Evolutionary conservation across 495 filamentous ascomycete species (phyloP).

Genomic region (Amphirosellinia nigrospora): DNA sequence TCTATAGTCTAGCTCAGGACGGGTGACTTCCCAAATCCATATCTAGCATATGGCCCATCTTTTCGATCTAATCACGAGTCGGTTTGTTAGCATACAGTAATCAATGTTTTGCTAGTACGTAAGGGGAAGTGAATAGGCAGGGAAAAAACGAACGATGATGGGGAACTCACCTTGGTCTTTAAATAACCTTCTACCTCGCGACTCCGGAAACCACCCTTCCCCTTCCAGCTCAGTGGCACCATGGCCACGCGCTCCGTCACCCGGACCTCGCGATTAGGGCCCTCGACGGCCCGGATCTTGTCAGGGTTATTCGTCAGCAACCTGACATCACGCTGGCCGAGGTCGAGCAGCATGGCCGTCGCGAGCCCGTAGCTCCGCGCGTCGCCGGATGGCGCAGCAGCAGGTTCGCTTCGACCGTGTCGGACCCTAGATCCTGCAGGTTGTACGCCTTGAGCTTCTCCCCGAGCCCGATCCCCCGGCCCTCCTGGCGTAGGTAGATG

Average conservation of each 20-base stretch:
- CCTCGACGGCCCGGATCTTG: constrained; percentile 93
- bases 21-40: constrained; percentile 34
- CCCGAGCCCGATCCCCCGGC: constrained; percentile 89
- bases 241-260: constrained; percentile 93
- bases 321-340: constrained; percentile 77
- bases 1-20: background rate
- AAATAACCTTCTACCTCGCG: constrained; percentile 92
- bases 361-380: constrained; percentile 92
- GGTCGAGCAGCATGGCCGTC: constrained; percentile 89
- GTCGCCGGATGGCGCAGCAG: constrained; percentile 89
- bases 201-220: constrained; percentile 80
- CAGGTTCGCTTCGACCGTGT: constrained; percentile 96
- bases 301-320: constrained; percentile 98
- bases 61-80: constrained; percentile 61
- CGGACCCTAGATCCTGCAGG: constrained; percentile 90
- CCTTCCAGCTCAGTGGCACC: constrained; percentile 94
- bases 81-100: background rate
- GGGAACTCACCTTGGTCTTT: constrained; percentile 78
- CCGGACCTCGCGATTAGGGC: constrained; percentile 81
- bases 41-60: constrained; percentile 71
- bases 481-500: constrained; percentile 94
- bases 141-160: background rate
- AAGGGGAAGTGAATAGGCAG: background rate
- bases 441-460: constrained; percentile 99
- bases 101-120: background rate